These are phyloP conservation scores for Coniochaeta sp. DNA, from an alignment of 2,329 filamentous ascomycete genomes.

Conservation along the genomic window DNA sequence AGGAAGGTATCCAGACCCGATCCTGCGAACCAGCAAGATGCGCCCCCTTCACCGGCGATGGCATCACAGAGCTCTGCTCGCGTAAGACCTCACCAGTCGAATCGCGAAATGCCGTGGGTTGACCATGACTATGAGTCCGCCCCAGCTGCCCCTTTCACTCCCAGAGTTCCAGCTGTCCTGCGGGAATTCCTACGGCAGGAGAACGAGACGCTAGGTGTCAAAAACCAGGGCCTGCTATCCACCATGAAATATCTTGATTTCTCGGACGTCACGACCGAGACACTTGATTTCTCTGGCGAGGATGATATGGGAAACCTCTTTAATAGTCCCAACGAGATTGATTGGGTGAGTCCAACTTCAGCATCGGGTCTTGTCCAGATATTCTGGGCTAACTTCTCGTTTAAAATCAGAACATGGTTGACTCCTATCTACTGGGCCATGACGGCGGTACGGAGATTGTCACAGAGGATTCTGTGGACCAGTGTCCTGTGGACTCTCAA, in stretches of 20 bases:
- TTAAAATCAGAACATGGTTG: neutral
- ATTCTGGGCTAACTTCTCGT: neutral
- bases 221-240: neutral
- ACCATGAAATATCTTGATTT: neutral
- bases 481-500: neutral
- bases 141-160: neutral
- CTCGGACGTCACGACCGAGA: neutral
- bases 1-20: neutral
- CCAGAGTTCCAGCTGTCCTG: neutral
- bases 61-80: neutral
- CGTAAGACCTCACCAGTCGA: neutral
- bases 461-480: neutral
- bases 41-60: neutral
- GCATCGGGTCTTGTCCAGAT: too few relatives aligned
- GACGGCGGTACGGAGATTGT: neutral
- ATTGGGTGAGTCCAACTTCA: neutral
- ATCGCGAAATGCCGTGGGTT: neutral
- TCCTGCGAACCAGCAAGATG: neutral
- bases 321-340: conserved; percentile 41
- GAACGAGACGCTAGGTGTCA: neutral
- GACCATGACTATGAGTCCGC: neutral
- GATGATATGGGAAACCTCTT: conserved; percentile 30
- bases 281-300: conserved; percentile 10
- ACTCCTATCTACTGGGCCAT: neutral
- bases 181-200: neutral